phyloP scores from a whole-genome alignment of 495 filamentous ascomycete genomes.

The Lophiotrema nucula region DNA sequence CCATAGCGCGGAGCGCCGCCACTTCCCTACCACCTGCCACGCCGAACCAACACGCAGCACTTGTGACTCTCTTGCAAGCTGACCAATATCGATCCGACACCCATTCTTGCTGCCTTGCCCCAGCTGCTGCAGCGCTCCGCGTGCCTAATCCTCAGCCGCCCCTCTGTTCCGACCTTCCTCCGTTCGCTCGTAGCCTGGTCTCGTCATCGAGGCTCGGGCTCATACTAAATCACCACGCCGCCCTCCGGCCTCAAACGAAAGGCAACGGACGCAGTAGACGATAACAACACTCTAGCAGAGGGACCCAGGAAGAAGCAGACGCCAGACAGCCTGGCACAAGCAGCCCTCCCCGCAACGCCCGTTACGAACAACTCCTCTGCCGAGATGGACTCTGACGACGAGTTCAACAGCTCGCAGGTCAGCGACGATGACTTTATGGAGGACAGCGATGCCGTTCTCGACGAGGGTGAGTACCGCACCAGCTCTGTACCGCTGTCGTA shows the following conservation, averaged over 20 bases:
- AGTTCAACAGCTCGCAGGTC: conserved; percentile 83
- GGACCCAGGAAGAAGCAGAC: conserved; percentile 46
- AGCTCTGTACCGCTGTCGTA: background rate
- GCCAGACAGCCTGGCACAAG: conserved; percentile 44
- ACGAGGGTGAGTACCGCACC: conserved; percentile 13
- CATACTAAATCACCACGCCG: conserved; percentile 56
- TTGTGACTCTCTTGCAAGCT: conserved; percentile 19
- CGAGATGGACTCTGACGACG: conserved; percentile 94
- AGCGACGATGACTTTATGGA: conserved; percentile 71
- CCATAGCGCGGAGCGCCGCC: too few species aligned
- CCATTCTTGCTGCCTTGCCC: conserved; percentile 6
- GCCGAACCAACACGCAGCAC: too few species aligned
- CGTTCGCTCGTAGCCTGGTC: conserved; percentile 32
- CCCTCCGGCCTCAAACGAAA: conserved; percentile 81
- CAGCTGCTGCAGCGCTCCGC: conserved; percentile 30
- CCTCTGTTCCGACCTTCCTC: conserved; percentile 1
- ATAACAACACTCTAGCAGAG: conserved; percentile 45
- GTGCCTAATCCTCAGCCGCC: conserved; percentile 41
- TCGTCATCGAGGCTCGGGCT: conserved; percentile 39
- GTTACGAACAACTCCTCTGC: conserved; percentile 56
- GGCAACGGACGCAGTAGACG: conserved; percentile 51
- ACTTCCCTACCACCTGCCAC: too few species aligned
- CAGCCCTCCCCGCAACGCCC: conserved; percentile 55
- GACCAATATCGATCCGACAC: conserved; percentile 19
- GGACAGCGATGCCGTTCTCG: conserved; percentile 54